Base-by-base conservation (phyloP, 805 yeast species). In the Yarrowia porcina region DNA sequence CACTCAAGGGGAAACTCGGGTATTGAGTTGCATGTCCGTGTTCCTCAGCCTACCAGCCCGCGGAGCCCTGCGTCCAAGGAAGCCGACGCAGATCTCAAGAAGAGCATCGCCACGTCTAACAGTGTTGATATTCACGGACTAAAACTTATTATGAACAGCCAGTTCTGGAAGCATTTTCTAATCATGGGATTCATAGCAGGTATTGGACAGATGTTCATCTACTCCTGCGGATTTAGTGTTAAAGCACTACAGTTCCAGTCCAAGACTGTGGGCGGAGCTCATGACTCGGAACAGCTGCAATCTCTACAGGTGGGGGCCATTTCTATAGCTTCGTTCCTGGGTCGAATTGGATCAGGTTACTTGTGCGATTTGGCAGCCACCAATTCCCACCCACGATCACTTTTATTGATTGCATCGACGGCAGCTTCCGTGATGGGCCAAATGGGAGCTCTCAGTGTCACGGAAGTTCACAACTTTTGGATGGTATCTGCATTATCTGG, bases 281-380 rank as follows among this genome's bases (percentile, higher is more conserved):
- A 56, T 18, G 49, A 39, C 21, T 39, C 49, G 1, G 61, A 82
- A 68, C 72, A 73, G 47, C 79, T 83, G 63, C 96, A 89, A 71
- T 87, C 87, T 61, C 73, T 79, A 32, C 94, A 89, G 72, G 96
- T 89, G 13, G 85, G 89, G 2, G 69, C 86, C n/a, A 73, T 89
- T 5, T 88, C 93, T 1, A 69, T 86, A 15, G 80, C 86, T 28
- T 87, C 88, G 67, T 88, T 88, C 68, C 67, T 75, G 0, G 96
- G 93, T 2, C 76, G 96, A 61, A 72, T 89, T 6, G 62, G 79
- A 1, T 81, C 89, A 38, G 96, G 96, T 0, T 70, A 83, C 0
- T 64, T 81, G 42, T 88, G 91, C 3, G 96, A 88, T 70, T 69
- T 80, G n/a, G 72, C 86, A 30, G 74, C 80, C 10, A 74, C 76